These are phyloP conservation scores for Alternaria tenuissima DNA, from an alignment of 2,329 filamentous ascomycete species.

Conservation along the genomic window DNA sequence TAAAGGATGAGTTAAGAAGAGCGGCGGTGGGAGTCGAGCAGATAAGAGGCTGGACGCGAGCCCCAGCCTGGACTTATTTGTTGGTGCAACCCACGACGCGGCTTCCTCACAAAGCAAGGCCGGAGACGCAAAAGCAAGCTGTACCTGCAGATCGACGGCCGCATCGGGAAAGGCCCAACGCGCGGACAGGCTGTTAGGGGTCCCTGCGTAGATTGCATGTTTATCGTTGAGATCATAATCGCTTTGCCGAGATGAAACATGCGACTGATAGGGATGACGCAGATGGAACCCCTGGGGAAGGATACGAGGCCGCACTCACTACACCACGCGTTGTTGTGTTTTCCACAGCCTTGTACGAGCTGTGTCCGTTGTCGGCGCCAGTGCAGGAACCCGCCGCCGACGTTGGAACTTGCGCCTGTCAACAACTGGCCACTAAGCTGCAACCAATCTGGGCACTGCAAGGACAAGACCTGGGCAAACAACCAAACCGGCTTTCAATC, in stretches of 20 bases:
- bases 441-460: background rate
- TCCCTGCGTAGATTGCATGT: conserved; percentile 15
- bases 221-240: conserved; percentile 9
- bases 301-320: background rate
- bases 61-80: conserved; percentile 17
- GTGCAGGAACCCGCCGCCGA: conserved; percentile 15
- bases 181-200: conserved; percentile 9
- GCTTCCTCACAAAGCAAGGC: conserved; percentile 24
- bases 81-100: conserved; percentile 19
- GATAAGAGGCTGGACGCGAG: conserved; percentile 15
- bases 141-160: conserved; percentile 22
- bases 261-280: background rate
- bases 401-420: background rate
- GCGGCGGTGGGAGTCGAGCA: background rate
- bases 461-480: conserved; percentile 4
- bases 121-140: conserved; percentile 15
- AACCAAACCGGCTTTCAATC: background rate
- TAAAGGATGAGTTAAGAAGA: conserved; percentile 1
- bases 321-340: background rate
- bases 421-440: background rate
- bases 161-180: conserved; percentile 15
- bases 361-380: background rate
- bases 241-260: background rate
- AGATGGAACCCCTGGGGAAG: background rate
- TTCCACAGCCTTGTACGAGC: background rate